These are phyloP conservation scores for Fusarium sp. DNA, from an alignment of 2,329 filamentous ascomycete genomes.

Conservation along the genomic window DNA sequence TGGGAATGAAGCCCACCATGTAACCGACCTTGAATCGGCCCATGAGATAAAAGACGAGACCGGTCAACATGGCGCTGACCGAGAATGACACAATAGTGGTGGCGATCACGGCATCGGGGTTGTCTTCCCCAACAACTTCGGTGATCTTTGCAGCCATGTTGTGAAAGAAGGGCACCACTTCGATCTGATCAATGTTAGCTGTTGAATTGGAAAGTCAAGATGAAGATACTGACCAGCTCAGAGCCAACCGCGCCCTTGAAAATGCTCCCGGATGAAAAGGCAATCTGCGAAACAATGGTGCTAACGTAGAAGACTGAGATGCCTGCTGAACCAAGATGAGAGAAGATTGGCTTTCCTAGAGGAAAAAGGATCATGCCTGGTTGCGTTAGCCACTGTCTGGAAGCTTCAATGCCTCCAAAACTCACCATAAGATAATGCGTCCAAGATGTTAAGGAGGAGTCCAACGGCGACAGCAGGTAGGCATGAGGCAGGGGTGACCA, in stretches of 20 bases:
- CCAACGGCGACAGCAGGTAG: constrained; percentile 91
- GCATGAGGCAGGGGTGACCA: constrained; percentile 76
- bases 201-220: neutral
- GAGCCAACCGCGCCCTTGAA: constrained; percentile 94
- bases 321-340: constrained; percentile 87
- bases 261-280: constrained; percentile 87
- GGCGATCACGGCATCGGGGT: constrained; percentile 87
- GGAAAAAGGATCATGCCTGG: constrained; percentile 93
- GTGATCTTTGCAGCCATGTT: constrained; percentile 96
- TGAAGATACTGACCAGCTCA: constrained; percentile 74
- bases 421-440: constrained; percentile 91
- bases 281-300: constrained; percentile 92
- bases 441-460: constrained; percentile 89
- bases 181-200: constrained; percentile 69
- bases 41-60: constrained; percentile 90
- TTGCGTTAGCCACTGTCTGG: constrained; percentile 23
- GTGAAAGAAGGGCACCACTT: constrained; percentile 98
- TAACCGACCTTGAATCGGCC: constrained; percentile 89
- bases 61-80: constrained; percentile 90
- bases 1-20: constrained; percentile 95
- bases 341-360: constrained; percentile 86
- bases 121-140: constrained; percentile 78
- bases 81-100: constrained; percentile 95
- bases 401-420: neutral
- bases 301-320: constrained; percentile 99